phyloP scores from a whole-genome alignment of 208 protist genomes.

The Angomonas desouzai region DNA sequence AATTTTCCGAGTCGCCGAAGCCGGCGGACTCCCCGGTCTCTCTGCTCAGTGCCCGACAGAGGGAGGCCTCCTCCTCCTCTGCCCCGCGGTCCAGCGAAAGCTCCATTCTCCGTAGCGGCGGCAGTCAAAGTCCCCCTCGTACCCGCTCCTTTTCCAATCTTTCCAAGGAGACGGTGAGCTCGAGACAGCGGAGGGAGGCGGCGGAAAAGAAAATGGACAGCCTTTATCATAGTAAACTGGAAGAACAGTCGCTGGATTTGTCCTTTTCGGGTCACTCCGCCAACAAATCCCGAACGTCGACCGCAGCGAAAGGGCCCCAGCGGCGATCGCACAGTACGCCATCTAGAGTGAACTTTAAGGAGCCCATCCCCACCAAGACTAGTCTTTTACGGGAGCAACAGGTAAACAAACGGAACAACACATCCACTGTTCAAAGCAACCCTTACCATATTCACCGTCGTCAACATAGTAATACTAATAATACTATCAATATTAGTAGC shows the following conservation, averaged over 20 bases:
- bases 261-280: neutral
- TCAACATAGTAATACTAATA: neutral
- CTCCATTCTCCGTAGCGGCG: neutral
- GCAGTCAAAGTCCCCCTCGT: neutral
- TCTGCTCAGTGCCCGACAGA: neutral
- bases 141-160: neutral
- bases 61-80: neutral
- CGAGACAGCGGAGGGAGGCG: neutral
- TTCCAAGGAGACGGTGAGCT: slow-evolving; percentile 10
- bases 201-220: slow-evolving; percentile 1
- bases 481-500: neutral
- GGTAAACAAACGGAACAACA: neutral
- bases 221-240: neutral
- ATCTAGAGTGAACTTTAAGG: neutral
- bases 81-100: neutral
- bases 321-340: slow-evolving; percentile 1
- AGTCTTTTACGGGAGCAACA: slow-evolving; percentile 2
- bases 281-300: neutral
- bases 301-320: neutral
- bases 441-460: neutral
- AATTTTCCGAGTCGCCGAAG: neutral
- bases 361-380: neutral
- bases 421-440: no score
- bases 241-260: neutral
- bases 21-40: neutral